A percentile compares a stretch with the other conserved stretches of the same genome.
Conservation (phyloP, 2,329 filamentous ascomycete genomes). For the Fusarium sublunatum region DNA sequence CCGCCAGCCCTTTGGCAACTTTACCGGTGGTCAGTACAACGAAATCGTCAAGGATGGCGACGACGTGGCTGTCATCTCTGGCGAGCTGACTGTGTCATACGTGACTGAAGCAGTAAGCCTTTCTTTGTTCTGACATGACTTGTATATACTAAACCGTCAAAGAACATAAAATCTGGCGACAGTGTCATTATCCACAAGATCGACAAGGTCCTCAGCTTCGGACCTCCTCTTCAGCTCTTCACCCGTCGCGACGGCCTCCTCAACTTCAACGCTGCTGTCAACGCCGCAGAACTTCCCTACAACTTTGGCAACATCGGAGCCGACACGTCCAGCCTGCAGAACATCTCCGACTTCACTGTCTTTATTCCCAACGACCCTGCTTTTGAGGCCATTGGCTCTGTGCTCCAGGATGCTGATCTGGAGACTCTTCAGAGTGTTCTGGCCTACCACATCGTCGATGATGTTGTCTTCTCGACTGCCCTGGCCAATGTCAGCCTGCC, state of each 20-base stretch:
- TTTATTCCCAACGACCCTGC: slow-evolving; percentile 47
- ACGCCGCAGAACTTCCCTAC: slow-evolving; percentile 43
- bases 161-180: slow-evolving; percentile 48
- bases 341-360: slow-evolving; percentile 49
- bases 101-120: slow-evolving; percentile 49
- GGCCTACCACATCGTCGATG: slow-evolving; percentile 48
- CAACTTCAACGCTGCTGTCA: slow-evolving; percentile 47
- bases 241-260: slow-evolving; percentile 44
- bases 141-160: neutral
- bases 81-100: slow-evolving; percentile 48
- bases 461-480: slow-evolving; percentile 47
- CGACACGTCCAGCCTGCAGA: slow-evolving; percentile 33
- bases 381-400: slow-evolving; percentile 47
- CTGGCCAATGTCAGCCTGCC: slow-evolving; percentile 45
- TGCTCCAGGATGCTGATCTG: slow-evolving; percentile 38
- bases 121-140: neutral
- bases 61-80: slow-evolving; percentile 50
- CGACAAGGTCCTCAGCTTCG: slow-evolving; percentile 46
- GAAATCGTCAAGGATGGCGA: slow-evolving; percentile 49
- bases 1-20: slow-evolving; percentile 52
- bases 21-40: slow-evolving; percentile 53
- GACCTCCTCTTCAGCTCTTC: slow-evolving; percentile 48
- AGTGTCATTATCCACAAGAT: slow-evolving; percentile 49
- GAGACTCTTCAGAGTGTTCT: slow-evolving; percentile 46
- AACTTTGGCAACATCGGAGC: slow-evolving; percentile 42